Evolutionary conservation across 805 yeast species (phyloP), one percentile per base, ranked within the genome.

Genomic region (Starmerella powellii): DNA sequence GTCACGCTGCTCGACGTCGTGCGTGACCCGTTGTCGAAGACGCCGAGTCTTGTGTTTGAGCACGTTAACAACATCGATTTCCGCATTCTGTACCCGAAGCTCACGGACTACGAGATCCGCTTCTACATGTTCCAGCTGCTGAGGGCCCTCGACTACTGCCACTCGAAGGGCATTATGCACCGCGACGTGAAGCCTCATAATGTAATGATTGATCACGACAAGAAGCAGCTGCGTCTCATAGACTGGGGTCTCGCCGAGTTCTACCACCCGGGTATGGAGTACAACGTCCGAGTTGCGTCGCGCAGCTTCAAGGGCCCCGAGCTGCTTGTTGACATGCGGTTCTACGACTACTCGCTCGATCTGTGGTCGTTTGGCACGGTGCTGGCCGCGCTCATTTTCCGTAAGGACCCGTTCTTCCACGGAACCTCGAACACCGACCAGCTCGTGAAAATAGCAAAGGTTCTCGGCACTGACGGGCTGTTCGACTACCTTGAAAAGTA

Each of bases 181-280:
- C 70, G 95, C 59, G 95, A 85, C 62, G 95, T 85, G 38, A 85
- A 85, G 59, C 95, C 95, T 10, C 95, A 85, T 61, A 85, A 85
- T 57, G 84, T 85, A 34, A 85, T 85, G 94, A 85, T 85, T 52
- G 94, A 86, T 62, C 94, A 85, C 47, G 64, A 68, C 20, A 60
- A 58, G 35, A 57, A 63, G 40, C 72, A 70, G 51, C 64, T 86
- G 56, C 72, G 88, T 53, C 71, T 86, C 42, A 86, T 86, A 50
- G 95, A 86, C 64, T 86, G 95, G 95, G 95, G 95, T 13, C 65
- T 86, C 47, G 95, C 95, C 6, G 95, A 86, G 60, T 86, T 82
- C 57, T 86, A 86, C 62, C 95, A 86, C 58, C 79, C 81, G 2
- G 91, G 88, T 4, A 81, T 80, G 38, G 93, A 84, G 52, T 86